Percentiles rank a stretch among this genome's conserved stretches.
phyloP scores from a whole-genome alignment of 768 basidiomycete genomes.

The Rubroboletus satanas region DNA sequence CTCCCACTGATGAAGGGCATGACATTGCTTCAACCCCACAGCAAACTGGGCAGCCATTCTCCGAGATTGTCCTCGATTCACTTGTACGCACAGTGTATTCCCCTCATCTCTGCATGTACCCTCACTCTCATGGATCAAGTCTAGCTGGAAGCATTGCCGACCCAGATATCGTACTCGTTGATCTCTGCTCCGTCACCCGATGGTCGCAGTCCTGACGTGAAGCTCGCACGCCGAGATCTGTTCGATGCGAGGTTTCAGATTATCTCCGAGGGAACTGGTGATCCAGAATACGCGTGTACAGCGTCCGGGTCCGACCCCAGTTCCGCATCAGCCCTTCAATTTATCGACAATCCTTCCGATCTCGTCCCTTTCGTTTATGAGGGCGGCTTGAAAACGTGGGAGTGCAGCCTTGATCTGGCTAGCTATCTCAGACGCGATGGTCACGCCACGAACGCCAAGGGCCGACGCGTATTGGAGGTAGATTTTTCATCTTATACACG shows the following conservation, averaged over 20 bases:
- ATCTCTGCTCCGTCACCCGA: slow-evolving; percentile 47
- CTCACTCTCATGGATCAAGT: slow-evolving; percentile 17
- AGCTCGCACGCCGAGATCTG: slow-evolving; percentile 75
- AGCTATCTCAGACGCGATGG: slow-evolving; percentile 49
- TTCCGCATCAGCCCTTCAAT: slow-evolving; percentile 44
- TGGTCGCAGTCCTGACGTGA: slow-evolving; percentile 21
- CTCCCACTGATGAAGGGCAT: neutral
- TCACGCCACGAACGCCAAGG: slow-evolving; percentile 30
- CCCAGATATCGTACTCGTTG: slow-evolving; percentile 77
- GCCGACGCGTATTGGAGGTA: slow-evolving; percentile 72
- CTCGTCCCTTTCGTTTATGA: slow-evolving; percentile 91
- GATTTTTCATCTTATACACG: neutral
- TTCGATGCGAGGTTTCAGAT: slow-evolving; percentile 97
- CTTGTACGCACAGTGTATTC: slow-evolving; percentile 27
- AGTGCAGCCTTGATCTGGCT: slow-evolving; percentile 87
- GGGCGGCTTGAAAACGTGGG: slow-evolving; percentile 97
- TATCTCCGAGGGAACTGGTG: slow-evolving; percentile 52
- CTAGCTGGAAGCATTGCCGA: slow-evolving; percentile 68
- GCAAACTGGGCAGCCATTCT: slow-evolving; percentile 15
- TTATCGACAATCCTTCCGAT: slow-evolving; percentile 82
- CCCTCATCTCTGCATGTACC: neutral
- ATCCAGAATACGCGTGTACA: slow-evolving; percentile 26
- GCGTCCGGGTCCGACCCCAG: slow-evolving; percentile 2
- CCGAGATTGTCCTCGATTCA: slow-evolving; percentile 29
- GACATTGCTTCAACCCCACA: neutral